Evolutionary conservation across 2,329 filamentous ascomycete genomes (phyloP).

Genomic region (Xylaria sp.): DNA sequence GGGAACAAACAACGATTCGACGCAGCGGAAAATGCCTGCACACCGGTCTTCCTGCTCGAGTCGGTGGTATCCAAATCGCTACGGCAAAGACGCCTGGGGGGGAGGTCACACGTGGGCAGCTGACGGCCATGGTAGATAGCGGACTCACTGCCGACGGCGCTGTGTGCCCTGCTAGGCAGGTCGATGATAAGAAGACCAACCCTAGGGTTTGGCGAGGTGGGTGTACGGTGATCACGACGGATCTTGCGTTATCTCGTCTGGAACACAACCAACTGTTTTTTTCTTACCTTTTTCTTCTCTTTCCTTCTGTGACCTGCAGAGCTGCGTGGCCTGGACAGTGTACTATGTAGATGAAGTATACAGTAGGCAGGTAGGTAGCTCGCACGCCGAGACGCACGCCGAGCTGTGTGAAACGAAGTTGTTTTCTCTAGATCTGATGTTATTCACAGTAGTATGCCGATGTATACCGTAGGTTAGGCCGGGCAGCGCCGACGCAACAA

Average conservation of each 20-base stretch:
- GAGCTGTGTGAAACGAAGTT: slow-evolving; percentile 25
- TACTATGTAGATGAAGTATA: slow-evolving; percentile 5
- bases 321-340: slow-evolving; percentile 16
- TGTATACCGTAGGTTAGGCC: not conserved
- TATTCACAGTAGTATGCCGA: not conserved
- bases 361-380: slow-evolving; percentile 7
- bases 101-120: slow-evolving; percentile 39
- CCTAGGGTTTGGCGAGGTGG: slow-evolving; percentile 31
- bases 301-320: slow-evolving; percentile 26
- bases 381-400: slow-evolving; percentile 31
- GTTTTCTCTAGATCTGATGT: slow-evolving; percentile 6
- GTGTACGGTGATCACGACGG: slow-evolving; percentile 29
- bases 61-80: slow-evolving; percentile 29
- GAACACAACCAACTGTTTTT: slow-evolving; percentile 25
- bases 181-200: slow-evolving; percentile 37
- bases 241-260: slow-evolving; percentile 30
- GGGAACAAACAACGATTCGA: slow-evolving; percentile 42
- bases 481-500: slow-evolving; percentile 6
- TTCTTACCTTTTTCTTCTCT: not conserved
- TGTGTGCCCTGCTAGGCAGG: slow-evolving; percentile 38
- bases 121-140: slow-evolving; percentile 32
- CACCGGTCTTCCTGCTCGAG: slow-evolving; percentile 38
- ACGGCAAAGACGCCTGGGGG: slow-evolving; percentile 23
- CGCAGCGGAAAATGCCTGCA: slow-evolving; percentile 34
- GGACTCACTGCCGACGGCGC: slow-evolving; percentile 33